These are phyloP conservation scores for Camellia lanceoleosa DNA, from an alignment of 148 eudicot species.

Conservation along the genomic window DNA sequence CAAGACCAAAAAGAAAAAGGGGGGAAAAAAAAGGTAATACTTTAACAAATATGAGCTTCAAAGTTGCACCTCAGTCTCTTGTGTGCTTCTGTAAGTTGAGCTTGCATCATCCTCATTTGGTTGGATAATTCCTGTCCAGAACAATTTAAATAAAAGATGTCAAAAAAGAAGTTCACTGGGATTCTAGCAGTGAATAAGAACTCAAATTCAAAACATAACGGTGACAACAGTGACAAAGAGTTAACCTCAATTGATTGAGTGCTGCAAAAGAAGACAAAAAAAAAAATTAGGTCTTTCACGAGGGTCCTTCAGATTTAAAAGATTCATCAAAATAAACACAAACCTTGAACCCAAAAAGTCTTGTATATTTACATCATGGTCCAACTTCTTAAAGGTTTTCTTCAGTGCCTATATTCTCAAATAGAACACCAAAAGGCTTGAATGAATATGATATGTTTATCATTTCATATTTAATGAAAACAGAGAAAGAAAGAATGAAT, in stretches of 20 bases:
- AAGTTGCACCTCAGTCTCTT: conserved; percentile 42
- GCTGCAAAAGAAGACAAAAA: conserved; percentile 28
- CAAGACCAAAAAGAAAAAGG: no score
- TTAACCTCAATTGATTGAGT: conserved; percentile 53
- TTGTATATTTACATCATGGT: conserved; percentile 58
- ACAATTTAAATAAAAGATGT: conserved; percentile 21
- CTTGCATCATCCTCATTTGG: conserved; percentile 35
- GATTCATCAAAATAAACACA: conserved; percentile 11
- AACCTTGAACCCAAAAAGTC: conserved; percentile 50
- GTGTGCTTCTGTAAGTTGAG: conserved; percentile 39
- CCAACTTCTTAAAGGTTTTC: conserved; percentile 57
- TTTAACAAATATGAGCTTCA: neutral
- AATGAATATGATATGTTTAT: neutral
- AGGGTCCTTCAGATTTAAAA: neutral
- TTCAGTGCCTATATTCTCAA: conserved; percentile 58
- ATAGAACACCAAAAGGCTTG: conserved; percentile 3
- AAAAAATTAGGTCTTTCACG: neutral
- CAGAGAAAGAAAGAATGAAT: neutral
- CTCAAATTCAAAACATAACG: neutral
- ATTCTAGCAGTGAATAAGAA: conserved; percentile 23
- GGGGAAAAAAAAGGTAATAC: no score
- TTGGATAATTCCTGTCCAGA: conserved; percentile 39
- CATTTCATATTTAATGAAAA: neutral
- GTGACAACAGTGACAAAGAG: conserved; percentile 7
- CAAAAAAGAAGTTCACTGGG: conserved; percentile 12